Conservation (phyloP, 1,284 basidiomycete species). For the Mycosarcoma mackinlayi region DNA sequence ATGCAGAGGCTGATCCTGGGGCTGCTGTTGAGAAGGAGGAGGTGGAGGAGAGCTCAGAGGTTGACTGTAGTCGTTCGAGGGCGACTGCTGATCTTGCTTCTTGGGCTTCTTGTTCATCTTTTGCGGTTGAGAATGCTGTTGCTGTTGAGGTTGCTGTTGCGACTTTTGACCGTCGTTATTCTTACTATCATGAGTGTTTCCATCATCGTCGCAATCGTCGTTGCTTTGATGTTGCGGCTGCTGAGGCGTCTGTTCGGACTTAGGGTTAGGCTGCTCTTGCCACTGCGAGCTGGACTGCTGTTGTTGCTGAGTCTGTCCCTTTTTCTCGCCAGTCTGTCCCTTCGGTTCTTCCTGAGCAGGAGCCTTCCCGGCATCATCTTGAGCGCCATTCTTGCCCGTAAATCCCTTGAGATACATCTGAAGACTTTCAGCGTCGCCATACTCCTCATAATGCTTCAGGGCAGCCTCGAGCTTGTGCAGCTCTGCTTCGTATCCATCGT, state of each 20-base stretch:
- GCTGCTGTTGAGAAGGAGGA: conserved; percentile 8
- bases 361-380: background rate
- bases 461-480: conserved; percentile 25
- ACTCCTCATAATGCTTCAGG: conserved; percentile 33
- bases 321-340: background rate
- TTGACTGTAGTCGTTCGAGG: conserved; percentile 10
- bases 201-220: conserved; percentile 4
- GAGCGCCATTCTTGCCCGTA: background rate
- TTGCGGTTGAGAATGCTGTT: background rate
- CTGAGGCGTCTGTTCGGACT: background rate
- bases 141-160: conserved; percentile 5
- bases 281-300: no score
- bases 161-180: background rate
- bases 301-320: background rate
- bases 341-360: conserved; percentile 4
- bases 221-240: background rate
- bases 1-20: background rate
- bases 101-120: conserved; percentile 18
- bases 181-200: background rate
- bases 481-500: conserved; percentile 26
- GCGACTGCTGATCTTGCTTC: background rate
- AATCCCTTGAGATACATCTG: conserved; percentile 27
- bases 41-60: no score
- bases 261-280: no score
- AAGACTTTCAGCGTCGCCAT: conserved; percentile 30